phyloP scores from a whole-genome alignment of 805 yeast genomes.

The Debaryomyces castellii region DNA sequence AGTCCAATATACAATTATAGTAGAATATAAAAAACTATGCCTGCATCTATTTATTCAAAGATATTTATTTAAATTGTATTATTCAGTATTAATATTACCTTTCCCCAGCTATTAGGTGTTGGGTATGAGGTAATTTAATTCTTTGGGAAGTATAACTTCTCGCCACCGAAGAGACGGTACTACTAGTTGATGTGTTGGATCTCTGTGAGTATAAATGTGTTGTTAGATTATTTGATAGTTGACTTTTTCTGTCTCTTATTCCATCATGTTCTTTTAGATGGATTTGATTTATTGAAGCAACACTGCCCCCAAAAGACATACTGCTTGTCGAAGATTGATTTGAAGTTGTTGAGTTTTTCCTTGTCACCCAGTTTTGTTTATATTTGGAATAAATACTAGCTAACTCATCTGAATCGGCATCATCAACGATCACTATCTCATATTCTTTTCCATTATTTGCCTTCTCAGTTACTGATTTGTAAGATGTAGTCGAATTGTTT shows the following conservation, averaged over 20 bases:
- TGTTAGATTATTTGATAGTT: not conserved
- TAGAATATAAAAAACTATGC: not conserved
- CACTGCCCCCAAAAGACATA: conserved; percentile 20
- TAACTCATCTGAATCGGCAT: conserved; percentile 29
- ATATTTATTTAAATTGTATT: not conserved
- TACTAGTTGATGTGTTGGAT: not conserved
- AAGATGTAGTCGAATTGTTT: conserved; percentile 33
- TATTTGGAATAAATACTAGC: conserved; percentile 44
- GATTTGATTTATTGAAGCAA: conserved; percentile 19
- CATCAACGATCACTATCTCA: conserved; percentile 43
- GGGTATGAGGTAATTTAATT: conserved; percentile 14
- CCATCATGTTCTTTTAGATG: conserved; percentile 4
- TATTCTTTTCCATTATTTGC: conserved; percentile 37
- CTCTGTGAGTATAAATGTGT: not conserved
- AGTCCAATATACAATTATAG: not conserved
- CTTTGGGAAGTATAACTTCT: conserved; percentile 18
- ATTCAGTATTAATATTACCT: not conserved
- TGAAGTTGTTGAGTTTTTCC: conserved; percentile 24
- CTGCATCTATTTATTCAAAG: not conserved
- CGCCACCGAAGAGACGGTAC: not conserved
- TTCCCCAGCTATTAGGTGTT: not conserved
- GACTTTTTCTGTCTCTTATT: not conserved
- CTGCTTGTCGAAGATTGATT: conserved; percentile 13
- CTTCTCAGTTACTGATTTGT: conserved; percentile 39
- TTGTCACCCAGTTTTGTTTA: conserved; percentile 22